Conservation (phyloP, 1,139 yeast species). For the Blastobotrys proliferans region DNA sequence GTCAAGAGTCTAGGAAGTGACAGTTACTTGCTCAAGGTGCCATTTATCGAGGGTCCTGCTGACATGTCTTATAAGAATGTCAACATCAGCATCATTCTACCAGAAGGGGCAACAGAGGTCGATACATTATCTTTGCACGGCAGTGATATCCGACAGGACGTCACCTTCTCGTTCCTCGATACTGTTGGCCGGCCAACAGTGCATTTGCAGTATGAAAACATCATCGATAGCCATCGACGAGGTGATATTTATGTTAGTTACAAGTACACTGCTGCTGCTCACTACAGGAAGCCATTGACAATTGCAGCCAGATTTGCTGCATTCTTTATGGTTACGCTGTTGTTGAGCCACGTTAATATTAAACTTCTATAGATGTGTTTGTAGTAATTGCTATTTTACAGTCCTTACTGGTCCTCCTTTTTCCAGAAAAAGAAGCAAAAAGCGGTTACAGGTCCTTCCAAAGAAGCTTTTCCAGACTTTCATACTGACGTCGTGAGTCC, state of each 20-base stretch:
- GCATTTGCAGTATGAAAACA: constrained; percentile 55
- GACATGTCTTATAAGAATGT: constrained; percentile 64
- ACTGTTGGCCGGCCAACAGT: constrained; percentile 78
- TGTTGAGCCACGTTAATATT: constrained; percentile 43
- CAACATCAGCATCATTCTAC: constrained; percentile 63
- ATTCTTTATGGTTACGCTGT: constrained; percentile 50
- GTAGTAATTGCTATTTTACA: not conserved
- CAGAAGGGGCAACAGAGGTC: constrained; percentile 76
- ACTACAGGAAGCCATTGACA: constrained; percentile 61
- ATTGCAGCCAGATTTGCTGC: constrained; percentile 62
- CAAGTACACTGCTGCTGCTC: constrained; percentile 50
- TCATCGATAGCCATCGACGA: constrained; percentile 65
- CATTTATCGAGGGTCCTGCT: constrained; percentile 67
- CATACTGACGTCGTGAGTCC: constrained; percentile 47
- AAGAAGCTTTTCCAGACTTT: constrained; percentile 51
- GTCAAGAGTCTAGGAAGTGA: constrained; percentile 45
- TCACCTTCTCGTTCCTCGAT: constrained; percentile 63
- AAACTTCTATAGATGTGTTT: constrained; percentile 10
- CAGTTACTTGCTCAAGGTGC: constrained; percentile 60
- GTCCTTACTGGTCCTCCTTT: constrained; percentile 15
- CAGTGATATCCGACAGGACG: constrained; percentile 30
- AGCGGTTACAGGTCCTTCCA: constrained; percentile 58
- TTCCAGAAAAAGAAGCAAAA: no score
- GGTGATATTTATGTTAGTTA: constrained; percentile 61
- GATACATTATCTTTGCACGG: constrained; percentile 56